Percentiles rank a stretch among this genome's conserved stretches.
phyloP scores from a whole-genome alignment of 345 rosid genomes.

The Melastoma malabathricum region DNA sequence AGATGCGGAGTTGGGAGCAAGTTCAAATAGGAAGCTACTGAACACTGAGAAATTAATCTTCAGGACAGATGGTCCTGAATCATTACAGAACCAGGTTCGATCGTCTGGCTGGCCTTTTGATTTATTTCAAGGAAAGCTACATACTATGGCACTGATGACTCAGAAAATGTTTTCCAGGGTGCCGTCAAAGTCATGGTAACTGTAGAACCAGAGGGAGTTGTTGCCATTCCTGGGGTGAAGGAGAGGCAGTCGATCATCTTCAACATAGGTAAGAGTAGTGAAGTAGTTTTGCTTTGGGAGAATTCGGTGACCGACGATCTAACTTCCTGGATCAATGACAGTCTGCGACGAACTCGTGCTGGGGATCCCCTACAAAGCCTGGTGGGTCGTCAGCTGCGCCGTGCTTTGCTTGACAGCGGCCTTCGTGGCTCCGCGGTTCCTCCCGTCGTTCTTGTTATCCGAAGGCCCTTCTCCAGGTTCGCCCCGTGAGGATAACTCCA shows the following conservation, averaged over 20 bases:
- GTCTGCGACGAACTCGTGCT: too few species aligned
- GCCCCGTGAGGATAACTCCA: constrained; percentile 11
- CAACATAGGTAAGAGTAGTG: constrained; percentile 47
- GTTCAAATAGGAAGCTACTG: constrained; percentile 11
- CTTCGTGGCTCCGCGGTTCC: constrained; percentile 34
- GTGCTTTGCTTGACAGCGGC: constrained; percentile 40
- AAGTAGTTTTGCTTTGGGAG: not conserved
- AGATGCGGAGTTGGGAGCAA: constrained; percentile 13
- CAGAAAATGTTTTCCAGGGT: constrained; percentile 21
- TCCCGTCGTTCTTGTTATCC: constrained; percentile 14
- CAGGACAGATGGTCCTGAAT: constrained; percentile 7
- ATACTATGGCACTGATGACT: not conserved
- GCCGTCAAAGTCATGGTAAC: constrained; percentile 41
- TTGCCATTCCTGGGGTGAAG: constrained; percentile 40
- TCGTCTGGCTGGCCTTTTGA: not conserved
- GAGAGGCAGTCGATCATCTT: constrained; percentile 49
- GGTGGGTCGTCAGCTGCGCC: constrained; percentile 45
- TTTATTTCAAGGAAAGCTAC: not conserved
- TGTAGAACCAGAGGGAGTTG: constrained; percentile 78
- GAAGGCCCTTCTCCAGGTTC: constrained; percentile 11
- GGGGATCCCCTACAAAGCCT: constrained; percentile 17
- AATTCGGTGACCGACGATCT: not conserved
- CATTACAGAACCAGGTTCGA: constrained; percentile 7
- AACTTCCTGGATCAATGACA: constrained; percentile 14
- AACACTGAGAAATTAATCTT: constrained; percentile 15